These are phyloP conservation scores for Linnemannia hyalina DNA, from an alignment of 192 early-diverging fungal species.

Conservation along the genomic window DNA sequence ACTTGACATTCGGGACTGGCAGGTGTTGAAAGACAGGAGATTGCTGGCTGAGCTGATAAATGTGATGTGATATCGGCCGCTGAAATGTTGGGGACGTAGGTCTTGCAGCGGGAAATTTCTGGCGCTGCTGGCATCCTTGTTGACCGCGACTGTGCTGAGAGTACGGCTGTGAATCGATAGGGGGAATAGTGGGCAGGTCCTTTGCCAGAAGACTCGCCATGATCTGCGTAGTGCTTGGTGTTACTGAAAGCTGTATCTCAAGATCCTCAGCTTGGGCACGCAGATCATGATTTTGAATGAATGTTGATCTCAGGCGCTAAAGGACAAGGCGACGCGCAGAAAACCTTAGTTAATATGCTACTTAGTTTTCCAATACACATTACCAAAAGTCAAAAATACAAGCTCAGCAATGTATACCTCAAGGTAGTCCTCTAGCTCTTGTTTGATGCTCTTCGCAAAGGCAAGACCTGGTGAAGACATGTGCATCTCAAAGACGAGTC, in stretches of 20 bases:
- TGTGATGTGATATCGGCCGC: neutral
- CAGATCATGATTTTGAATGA: slow-evolving; percentile 29
- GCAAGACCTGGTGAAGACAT: slow-evolving; percentile 22
- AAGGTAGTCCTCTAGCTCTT: slow-evolving; percentile 23
- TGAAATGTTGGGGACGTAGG: neutral
- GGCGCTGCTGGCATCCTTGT: slow-evolving; percentile 3
- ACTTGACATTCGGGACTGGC: neutral
- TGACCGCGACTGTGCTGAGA: slow-evolving; percentile 5
- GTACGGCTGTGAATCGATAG: neutral
- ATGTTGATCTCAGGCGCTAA: slow-evolving; percentile 22
- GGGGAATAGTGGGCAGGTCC: slow-evolving; percentile 26
- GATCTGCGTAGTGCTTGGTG: slow-evolving; percentile 11
- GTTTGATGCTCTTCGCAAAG: slow-evolving; percentile 43
- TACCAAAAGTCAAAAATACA: neutral
- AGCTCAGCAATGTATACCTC: slow-evolving; percentile 14
- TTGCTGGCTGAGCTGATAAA: neutral
- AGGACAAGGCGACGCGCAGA: neutral
- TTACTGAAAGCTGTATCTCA: slow-evolving; percentile 33
- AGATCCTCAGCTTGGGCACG: slow-evolving; percentile 52
- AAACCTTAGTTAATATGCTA: no score
- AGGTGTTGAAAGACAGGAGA: neutral
- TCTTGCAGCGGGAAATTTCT: neutral
- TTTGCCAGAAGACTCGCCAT: neutral
- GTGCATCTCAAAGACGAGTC: slow-evolving; percentile 47
- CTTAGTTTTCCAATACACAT: neutral